Base-by-base conservation (phyloP, 257 asterid species). In the Nicotiana undulata region DNA sequence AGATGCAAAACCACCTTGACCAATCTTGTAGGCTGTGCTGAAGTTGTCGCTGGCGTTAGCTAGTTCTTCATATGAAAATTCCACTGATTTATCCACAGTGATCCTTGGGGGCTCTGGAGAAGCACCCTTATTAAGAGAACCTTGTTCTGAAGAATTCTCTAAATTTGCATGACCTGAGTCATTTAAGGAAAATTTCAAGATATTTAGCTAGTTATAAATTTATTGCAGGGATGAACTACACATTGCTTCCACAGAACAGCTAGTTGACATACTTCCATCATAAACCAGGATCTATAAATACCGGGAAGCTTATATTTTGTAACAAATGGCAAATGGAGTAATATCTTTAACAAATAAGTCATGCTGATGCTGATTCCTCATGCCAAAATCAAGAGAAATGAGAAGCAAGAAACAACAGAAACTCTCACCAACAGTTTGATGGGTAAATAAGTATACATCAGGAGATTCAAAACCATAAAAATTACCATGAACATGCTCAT, bases 1-100 rank as follows among this genome's bases (percentile, higher is more conserved):
- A 75, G 97, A 72, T 77, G 95, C 98, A 77, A 89, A 92, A 49
- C 97, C 97, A 77, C 98, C 98, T 89, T 94, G 97, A 17, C 97
- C 98, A 6, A 92, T 94, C 82, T 94, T 92, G 60, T 87, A 68
- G 60, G 88, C 87, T 26, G 90, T 9, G 84, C 81, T 81, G 81
- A 94, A 94, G 85, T 91, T 83, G 66, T 88, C 63, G 40, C 94
- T 88, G 56, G 97, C 97, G 29, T 58, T 29, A 1, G 97, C 94
- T 34, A 94, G 91, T 82, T 94, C 98, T 51, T 91, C 92, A 17
- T 86, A 86, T 0, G 90, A 87, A 86, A 92, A 94, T 84, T 92
- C 97, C 56, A 94, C 91, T 3, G 97, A 91, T 87, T 91, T 92
- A 86, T 91, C 97, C 86, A 94, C 95, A 1, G 92, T 89, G 52